Evolutionary conservation across 192 early-diverging fungal genomes (phyloP).

Genomic region (Coemansia erecta): DNA sequence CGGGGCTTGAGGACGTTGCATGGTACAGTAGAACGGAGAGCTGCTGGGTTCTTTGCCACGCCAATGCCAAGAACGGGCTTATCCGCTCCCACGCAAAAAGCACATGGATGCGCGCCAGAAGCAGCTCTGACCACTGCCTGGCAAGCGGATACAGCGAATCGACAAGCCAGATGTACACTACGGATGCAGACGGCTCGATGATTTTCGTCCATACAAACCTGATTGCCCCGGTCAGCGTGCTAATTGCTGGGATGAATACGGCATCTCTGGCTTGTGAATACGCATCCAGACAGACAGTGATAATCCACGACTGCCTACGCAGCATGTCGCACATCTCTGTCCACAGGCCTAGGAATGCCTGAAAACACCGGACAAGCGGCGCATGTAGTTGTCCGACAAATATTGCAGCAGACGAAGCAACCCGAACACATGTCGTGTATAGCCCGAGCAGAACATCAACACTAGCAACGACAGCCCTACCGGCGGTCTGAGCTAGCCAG

Average conservation of each 20-base stretch:
- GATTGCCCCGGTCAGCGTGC: not conserved
- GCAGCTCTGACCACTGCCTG: not conserved
- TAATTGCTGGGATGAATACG: constrained; percentile 8
- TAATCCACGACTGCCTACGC: constrained; percentile 10
- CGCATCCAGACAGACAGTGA: not conserved
- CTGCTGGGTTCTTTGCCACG: not conserved
- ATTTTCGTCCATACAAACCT: constrained; percentile 9
- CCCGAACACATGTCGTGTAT: not conserved
- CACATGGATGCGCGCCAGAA: not conserved
- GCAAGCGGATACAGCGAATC: not conserved
- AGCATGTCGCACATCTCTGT: not conserved
- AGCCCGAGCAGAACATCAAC: not conserved
- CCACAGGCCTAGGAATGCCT: not conserved
- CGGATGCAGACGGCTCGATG: constrained; percentile 1
- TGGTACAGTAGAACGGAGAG: not conserved
- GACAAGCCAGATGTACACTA: constrained; percentile 3
- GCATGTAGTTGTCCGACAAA: not conserved
- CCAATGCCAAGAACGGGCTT: too few relatives aligned
- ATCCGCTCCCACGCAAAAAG: not conserved
- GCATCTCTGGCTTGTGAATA: constrained; percentile 23
- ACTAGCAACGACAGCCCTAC: not conserved
- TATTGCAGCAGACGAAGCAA: not conserved
- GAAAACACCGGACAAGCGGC: not conserved
- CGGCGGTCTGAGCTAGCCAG: constrained; percentile 3
- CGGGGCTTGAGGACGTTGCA: not conserved